phyloP scores from a whole-genome alignment of 2,329 filamentous ascomycete species.

The Colletotrichum euphorbiae region DNA sequence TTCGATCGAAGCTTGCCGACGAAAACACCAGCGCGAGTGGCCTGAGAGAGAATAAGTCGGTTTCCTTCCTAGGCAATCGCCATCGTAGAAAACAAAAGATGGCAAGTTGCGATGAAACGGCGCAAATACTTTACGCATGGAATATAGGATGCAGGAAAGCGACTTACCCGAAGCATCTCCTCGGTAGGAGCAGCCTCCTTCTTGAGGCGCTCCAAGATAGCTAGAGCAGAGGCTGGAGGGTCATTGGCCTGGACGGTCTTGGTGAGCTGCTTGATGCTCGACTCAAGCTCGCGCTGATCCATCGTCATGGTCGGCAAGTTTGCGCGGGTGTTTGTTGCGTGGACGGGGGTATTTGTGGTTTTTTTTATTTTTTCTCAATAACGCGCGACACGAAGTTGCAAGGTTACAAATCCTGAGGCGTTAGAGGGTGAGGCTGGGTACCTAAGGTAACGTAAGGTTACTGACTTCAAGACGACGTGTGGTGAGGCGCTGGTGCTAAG shows the following conservation, averaged over 20 bases:
- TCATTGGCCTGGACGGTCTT: slow-evolving; percentile 84
- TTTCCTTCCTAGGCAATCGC: slow-evolving; percentile 19
- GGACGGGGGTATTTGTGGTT: neutral
- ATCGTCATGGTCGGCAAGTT: slow-evolving; percentile 50
- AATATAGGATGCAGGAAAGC: neutral
- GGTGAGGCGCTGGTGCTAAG: slow-evolving; percentile 33
- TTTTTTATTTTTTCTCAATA: neutral
- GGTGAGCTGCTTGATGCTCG: slow-evolving; percentile 80
- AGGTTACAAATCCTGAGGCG: neutral
- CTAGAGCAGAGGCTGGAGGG: slow-evolving; percentile 76
- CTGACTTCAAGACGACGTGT: slow-evolving; percentile 30
- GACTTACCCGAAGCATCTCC: slow-evolving; percentile 82
- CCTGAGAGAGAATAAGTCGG: slow-evolving; percentile 53
- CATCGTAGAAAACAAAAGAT: neutral
- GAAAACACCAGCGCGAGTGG: slow-evolving; percentile 90
- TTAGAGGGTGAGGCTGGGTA: slow-evolving; percentile 16
- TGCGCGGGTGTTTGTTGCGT: neutral
- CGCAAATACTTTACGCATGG: neutral
- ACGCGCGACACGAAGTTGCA: slow-evolving; percentile 5
- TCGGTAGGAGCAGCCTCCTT: slow-evolving; percentile 86
- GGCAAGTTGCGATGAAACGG: slow-evolving; percentile 1
- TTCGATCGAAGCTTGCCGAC: slow-evolving; percentile 86
- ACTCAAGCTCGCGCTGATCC: slow-evolving; percentile 85
- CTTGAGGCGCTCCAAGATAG: slow-evolving; percentile 82
- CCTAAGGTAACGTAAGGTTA: neutral